phyloP scores from a whole-genome alignment of 2,329 filamentous ascomycete species.

The Aspergillus sp. region DNA sequence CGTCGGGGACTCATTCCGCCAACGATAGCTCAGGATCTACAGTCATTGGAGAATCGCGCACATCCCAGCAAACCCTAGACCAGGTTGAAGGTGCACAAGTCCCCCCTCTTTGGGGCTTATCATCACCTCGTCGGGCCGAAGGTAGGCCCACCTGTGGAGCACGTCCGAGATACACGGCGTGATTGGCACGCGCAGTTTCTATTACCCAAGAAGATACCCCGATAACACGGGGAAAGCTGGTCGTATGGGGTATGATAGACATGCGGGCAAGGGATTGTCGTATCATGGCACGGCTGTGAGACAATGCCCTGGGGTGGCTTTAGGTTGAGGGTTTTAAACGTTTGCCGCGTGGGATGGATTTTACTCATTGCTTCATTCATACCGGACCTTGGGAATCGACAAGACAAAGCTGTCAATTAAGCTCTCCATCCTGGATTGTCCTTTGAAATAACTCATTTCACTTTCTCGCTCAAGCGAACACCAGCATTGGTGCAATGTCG shows the following conservation, averaged over 20 bases:
- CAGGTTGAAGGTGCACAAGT: not conserved
- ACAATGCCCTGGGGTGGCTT: not conserved
- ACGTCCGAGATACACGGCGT: not conserved
- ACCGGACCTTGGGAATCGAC: no score
- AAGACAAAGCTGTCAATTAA: no score
- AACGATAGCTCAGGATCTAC: not conserved
- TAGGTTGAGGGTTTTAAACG: not conserved
- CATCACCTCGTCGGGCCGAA: slow-evolving; percentile 6
- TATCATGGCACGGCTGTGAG: not conserved
- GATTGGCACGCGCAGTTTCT: slow-evolving; percentile 7
- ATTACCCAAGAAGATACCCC: slow-evolving; percentile 5
- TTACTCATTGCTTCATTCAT: no score
- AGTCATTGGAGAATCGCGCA: not conserved
- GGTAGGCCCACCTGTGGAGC: not conserved
- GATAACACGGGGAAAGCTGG: not conserved
- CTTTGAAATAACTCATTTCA: no score
- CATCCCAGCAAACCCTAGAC: not conserved
- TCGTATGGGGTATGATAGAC: not conserved
- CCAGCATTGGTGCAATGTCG: not conserved
- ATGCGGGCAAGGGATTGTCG: not conserved
- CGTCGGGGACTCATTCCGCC: not conserved
- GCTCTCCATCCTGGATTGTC: no score
- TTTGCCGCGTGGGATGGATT: no score
- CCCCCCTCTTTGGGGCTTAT: slow-evolving; percentile 12
- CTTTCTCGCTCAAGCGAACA: no score